Conservation (phyloP, 164 flowering plant species). For the Umbilicus rupestris region DNA sequence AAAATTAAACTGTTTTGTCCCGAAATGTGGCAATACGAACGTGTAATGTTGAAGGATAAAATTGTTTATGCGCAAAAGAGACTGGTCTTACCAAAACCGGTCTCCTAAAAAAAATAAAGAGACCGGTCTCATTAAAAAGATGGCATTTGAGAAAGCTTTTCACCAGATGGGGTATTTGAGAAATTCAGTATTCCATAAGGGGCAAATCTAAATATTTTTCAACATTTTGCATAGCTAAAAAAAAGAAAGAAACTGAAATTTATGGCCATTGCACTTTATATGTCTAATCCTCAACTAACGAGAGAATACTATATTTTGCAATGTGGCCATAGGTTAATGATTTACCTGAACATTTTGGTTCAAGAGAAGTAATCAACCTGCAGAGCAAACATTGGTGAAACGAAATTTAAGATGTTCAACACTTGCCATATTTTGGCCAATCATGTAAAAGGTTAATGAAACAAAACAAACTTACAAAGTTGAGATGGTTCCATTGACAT, state of each 20-base stretch:
- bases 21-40: too few relatives aligned
- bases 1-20: too few relatives aligned
- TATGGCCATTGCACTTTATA: background rate
- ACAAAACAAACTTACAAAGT: constrained; percentile 35
- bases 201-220: too few relatives aligned
- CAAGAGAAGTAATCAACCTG: constrained; percentile 80
- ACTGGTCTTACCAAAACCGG: too few relatives aligned
- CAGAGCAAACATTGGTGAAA: constrained; percentile 13
- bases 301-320: background rate
- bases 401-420: background rate
- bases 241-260: background rate
- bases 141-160: too few relatives aligned
- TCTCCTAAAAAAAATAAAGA: too few relatives aligned
- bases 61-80: too few relatives aligned
- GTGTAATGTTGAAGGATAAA: too few relatives aligned
- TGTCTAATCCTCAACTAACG: background rate
- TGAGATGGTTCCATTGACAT: constrained; percentile 64
- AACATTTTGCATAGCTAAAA: background rate
- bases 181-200: too few relatives aligned
- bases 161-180: too few relatives aligned
- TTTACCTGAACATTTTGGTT: constrained; percentile 97
- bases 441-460: background rate
- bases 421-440: background rate
- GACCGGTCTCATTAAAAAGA: too few relatives aligned
- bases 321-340: background rate